Conservation (phyloP, 2,329 filamentous ascomycete genomes). For the Talaromyces sp. region DNA sequence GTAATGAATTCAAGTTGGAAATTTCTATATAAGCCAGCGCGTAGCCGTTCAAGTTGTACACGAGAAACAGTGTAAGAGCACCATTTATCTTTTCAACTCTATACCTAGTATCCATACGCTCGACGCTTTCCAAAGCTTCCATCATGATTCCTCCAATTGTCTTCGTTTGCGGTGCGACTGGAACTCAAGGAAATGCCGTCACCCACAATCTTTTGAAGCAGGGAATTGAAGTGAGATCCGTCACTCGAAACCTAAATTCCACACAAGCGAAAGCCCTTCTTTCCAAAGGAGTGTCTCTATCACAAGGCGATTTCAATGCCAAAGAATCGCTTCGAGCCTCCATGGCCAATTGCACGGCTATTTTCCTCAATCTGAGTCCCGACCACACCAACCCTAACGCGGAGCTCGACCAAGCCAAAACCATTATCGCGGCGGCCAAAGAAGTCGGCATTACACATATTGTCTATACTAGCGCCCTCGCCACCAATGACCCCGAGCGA, state of each 20-base stretch:
- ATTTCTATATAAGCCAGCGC: too few relatives aligned
- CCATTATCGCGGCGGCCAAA: slow-evolving; percentile 30
- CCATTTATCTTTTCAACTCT: background rate
- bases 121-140: background rate
- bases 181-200: slow-evolving; percentile 34
- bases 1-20: too few relatives aligned
- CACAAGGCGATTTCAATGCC: slow-evolving; percentile 36
- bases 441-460: slow-evolving; percentile 35
- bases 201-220: slow-evolving; percentile 30
- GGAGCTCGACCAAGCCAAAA: slow-evolving; percentile 32
- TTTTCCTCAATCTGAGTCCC: slow-evolving; percentile 32
- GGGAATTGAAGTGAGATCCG: slow-evolving; percentile 34
- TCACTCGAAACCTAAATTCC: slow-evolving; percentile 34
- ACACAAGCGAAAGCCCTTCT: slow-evolving; percentile 30
- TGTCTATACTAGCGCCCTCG: slow-evolving; percentile 34
- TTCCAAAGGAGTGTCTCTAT: slow-evolving; percentile 31
- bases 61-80: background rate
- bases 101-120: background rate
- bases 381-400: slow-evolving; percentile 8
- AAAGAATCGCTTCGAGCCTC: slow-evolving; percentile 29
- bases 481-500: slow-evolving; percentile 32
- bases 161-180: slow-evolving; percentile 36
- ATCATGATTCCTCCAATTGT: slow-evolving; percentile 19
- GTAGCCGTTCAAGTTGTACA: too few relatives aligned
- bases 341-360: slow-evolving; percentile 32